Conservation (phyloP, 139 green algal genomes). For the Pedinophyceae sp. region DNA sequence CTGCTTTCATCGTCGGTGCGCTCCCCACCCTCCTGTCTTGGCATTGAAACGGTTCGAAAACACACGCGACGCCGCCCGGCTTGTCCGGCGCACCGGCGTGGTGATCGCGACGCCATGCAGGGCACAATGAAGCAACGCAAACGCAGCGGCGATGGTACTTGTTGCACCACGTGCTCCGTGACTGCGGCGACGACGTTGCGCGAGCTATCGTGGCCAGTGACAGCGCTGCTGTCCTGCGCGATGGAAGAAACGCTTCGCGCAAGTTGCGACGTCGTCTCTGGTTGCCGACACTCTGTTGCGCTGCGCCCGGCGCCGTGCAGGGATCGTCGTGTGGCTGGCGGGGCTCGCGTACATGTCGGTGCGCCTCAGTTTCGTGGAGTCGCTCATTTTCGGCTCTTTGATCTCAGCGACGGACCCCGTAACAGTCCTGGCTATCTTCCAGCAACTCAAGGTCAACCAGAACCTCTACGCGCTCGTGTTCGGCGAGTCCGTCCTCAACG, state of each 20-base stretch:
- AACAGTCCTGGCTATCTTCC: slow-evolving; percentile 24
- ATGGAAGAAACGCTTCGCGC: background rate
- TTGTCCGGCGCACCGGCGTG: slow-evolving; percentile 36
- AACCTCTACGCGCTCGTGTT: slow-evolving; percentile 72
- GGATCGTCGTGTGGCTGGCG: slow-evolving; percentile 14
- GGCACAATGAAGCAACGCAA: background rate
- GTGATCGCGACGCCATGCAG: slow-evolving; percentile 12
- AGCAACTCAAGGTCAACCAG: slow-evolving; percentile 17
- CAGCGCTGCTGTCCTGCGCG: background rate
- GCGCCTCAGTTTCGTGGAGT: slow-evolving; percentile 29
- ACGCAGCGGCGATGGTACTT: background rate
- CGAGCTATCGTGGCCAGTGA: slow-evolving; percentile 1
- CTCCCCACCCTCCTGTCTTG: too few relatives aligned
- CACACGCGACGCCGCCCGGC: background rate
- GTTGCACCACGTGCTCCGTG: slow-evolving; percentile 22
- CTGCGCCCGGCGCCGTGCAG: too few relatives aligned
- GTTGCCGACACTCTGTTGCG: background rate
- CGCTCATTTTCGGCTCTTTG: slow-evolving; percentile 33
- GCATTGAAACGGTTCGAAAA: too few relatives aligned
- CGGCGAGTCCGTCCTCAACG: slow-evolving; percentile 67
- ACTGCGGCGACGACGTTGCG: slow-evolving; percentile 17
- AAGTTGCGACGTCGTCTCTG: background rate
- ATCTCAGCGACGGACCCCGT: slow-evolving; percentile 58
- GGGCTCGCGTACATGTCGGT: slow-evolving; percentile 20
- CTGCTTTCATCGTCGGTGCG: background rate